phyloP scores from a whole-genome alignment of 2,329 filamentous ascomycete species.

The Aschersonia sp. region DNA sequence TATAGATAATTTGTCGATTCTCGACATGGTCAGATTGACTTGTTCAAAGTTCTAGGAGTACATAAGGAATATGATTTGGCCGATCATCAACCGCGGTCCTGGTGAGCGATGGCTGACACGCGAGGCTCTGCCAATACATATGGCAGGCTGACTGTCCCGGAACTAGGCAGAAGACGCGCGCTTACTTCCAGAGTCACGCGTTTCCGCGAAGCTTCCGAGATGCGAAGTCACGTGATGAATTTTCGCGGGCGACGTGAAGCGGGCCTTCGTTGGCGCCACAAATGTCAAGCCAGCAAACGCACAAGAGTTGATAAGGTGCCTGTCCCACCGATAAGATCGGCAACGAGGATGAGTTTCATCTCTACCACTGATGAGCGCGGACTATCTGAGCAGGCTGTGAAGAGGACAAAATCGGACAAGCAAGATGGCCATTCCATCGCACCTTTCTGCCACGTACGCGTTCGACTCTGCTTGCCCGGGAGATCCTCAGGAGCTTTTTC shows the following conservation, averaged over 20 bases:
- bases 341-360: neutral
- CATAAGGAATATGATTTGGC: neutral
- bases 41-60: neutral
- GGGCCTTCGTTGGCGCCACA: neutral
- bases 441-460: too few species aligned
- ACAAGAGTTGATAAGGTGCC: neutral
- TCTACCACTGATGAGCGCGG: neutral
- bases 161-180: neutral
- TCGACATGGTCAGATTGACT: constrained; percentile 38
- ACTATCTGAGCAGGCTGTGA: too few species aligned
- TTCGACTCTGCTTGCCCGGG: too few species aligned
- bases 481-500: too few species aligned
- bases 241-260: neutral
- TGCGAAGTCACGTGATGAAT: neutral
- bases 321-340: neutral
- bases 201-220: neutral
- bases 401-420: too few species aligned
- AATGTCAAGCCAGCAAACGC: too few species aligned
- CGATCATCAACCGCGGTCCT: too few species aligned
- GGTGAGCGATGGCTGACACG: too few species aligned
- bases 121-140: too few species aligned
- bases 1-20: constrained; percentile 82
- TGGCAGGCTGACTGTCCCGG: too few species aligned
- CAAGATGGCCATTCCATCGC: too few species aligned
- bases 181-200: neutral